These are phyloP conservation scores for Collybiopsis confluens DNA, from an alignment of 768 basidiomycete genomes.

Conservation along the genomic window DNA sequence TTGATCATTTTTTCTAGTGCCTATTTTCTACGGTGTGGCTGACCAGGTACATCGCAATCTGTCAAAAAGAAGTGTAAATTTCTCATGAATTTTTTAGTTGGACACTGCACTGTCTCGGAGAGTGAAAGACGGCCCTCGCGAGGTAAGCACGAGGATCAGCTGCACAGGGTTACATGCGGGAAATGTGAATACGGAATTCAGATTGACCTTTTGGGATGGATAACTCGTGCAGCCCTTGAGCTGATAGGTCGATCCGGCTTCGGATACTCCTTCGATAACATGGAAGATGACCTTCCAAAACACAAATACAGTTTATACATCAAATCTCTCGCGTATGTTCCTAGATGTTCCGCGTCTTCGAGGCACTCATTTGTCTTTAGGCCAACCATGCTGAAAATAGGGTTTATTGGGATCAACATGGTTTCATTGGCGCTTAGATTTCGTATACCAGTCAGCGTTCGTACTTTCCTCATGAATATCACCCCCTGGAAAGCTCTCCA, in stretches of 20 bases:
- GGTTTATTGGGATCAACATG: neutral
- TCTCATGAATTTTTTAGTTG: neutral
- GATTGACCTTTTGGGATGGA: conserved; percentile 28
- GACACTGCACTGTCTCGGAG: neutral
- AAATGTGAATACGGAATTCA: conserved; percentile 4
- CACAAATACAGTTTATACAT: conserved; percentile 10
- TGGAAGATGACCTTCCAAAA: conserved; percentile 17
- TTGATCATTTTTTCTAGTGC: no score
- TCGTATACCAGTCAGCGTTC: conserved; percentile 16
- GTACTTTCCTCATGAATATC: conserved; percentile 16
- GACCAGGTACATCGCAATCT: neutral
- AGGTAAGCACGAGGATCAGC: neutral
- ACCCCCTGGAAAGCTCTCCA: conserved; percentile 19
- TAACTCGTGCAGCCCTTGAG: conserved; percentile 31
- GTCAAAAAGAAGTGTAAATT: neutral
- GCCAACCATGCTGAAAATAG: neutral
- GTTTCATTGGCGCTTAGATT: neutral
- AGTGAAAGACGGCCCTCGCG: neutral
- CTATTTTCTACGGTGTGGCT: conserved; percentile 3
- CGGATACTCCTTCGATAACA: conserved; percentile 31
- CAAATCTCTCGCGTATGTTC: conserved; percentile 13
- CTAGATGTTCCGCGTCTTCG: neutral
- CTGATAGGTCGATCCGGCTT: conserved; percentile 33
- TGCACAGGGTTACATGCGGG: neutral
- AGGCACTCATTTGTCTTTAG: neutral